These are phyloP conservation scores for Osmanthus fragrans DNA, from an alignment of 257 asterid species.

Conservation along the genomic window DNA sequence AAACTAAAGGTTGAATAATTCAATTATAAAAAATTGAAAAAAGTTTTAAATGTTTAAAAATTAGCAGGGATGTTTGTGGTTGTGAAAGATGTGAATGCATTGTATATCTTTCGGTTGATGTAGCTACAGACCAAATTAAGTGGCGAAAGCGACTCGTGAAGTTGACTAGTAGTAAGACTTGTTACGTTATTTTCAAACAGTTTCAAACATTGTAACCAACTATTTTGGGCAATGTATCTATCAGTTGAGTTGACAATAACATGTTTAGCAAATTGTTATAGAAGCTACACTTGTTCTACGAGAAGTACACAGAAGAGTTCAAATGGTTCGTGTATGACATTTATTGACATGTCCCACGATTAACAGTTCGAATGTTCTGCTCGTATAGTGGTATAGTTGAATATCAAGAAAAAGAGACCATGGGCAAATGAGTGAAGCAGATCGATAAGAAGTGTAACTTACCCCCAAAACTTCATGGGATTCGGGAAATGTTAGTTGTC, in stretches of 20 bases:
- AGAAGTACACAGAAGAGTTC: no score
- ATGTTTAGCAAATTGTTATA: no score
- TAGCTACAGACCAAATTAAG: neutral
- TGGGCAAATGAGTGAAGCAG: conserved; percentile 1
- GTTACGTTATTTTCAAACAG: no score
- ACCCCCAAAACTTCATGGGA: no score
- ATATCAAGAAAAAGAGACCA: no score
- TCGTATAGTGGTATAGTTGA: neutral
- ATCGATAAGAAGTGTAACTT: neutral
- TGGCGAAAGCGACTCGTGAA: neutral
- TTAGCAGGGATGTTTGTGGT: neutral
- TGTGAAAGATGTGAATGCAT: neutral
- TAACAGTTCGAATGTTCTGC: neutral
- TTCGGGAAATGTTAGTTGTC: no score
- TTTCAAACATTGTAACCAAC: no score
- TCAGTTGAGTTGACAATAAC: no score
- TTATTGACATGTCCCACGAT: no score
- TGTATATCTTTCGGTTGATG: neutral
- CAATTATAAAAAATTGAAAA: neutral
- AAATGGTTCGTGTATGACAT: no score
- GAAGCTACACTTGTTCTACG: neutral
- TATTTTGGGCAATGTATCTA: no score
- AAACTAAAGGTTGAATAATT: neutral
- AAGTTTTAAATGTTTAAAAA: neutral
- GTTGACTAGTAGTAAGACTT: neutral